These are phyloP conservation scores for Clonostachys rhizophaga DNA, from an alignment of 2,329 filamentous ascomycete genomes.

Conservation along the genomic window DNA sequence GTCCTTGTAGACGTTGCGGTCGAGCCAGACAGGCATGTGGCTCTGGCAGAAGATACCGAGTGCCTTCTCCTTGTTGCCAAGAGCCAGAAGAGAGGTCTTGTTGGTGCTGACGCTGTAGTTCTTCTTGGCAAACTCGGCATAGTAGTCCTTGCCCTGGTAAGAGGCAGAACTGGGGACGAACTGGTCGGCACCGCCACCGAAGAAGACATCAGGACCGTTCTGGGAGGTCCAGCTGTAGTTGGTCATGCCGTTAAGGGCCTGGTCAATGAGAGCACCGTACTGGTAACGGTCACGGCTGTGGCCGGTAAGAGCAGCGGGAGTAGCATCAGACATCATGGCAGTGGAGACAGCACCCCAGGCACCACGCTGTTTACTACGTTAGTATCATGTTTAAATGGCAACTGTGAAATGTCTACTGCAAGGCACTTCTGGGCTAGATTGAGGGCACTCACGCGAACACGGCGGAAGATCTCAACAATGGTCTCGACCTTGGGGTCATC, in stretches of 20 bases:
- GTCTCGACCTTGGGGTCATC: conserved; percentile 87
- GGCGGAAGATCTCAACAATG: conserved; percentile 72
- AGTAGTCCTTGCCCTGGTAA: conserved; percentile 72
- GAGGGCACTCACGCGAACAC: conserved; percentile 52
- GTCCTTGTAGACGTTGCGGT: conserved; percentile 73
- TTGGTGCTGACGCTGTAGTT: conserved; percentile 71
- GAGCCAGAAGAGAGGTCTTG: conserved; percentile 62
- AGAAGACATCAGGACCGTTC: conserved; percentile 73
- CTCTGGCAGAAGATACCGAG: conserved; percentile 74
- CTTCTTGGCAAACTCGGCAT: conserved; percentile 67
- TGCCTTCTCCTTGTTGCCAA: conserved; percentile 54
- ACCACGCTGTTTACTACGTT: conserved; percentile 29
- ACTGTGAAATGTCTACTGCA: neutral
- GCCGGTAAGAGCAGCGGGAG: conserved; percentile 68
- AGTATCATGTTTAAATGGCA: conserved; percentile 1
- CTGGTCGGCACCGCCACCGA: conserved; percentile 79
- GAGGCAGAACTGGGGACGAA: conserved; percentile 64
- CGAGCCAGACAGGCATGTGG: conserved; percentile 80
- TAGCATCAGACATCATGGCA: conserved; percentile 78
- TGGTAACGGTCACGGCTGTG: conserved; percentile 67
- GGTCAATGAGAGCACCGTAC: conserved; percentile 70
- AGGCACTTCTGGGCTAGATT: no score
- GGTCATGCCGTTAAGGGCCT: conserved; percentile 68
- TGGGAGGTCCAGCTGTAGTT: conserved; percentile 81
- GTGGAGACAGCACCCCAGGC: conserved; percentile 68